Percentiles rank a stretch among this genome's conserved stretches.
phyloP scores from a whole-genome alignment of 75 land plant species.

The Pinus albicaulis region DNA sequence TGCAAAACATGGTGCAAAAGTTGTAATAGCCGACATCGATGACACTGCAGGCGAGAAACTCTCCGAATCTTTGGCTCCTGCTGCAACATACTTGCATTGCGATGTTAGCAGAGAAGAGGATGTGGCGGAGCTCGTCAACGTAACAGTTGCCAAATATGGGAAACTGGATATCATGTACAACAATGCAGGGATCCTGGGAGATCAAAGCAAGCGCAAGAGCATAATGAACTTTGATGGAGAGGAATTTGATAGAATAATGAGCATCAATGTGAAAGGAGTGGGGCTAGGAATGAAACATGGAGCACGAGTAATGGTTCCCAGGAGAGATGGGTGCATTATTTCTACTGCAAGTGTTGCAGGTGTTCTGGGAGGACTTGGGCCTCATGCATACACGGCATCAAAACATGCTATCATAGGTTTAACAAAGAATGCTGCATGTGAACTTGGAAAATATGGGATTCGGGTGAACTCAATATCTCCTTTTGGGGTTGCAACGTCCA shows the following conservation, averaged over 20 bases:
- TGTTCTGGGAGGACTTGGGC: constrained; percentile 47
- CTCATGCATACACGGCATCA: constrained; percentile 62
- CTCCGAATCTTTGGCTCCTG: constrained; percentile 15
- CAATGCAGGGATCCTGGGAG: constrained; percentile 26
- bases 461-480: constrained; percentile 83
- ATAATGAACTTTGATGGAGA: constrained; percentile 1
- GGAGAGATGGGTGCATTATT: constrained; percentile 50
- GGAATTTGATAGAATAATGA: constrained; percentile 17
- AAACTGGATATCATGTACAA: constrained; percentile 32
- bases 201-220: no score
- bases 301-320: constrained; percentile 59
- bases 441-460: constrained; percentile 63
- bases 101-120: constrained; percentile 33
- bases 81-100: constrained; percentile 18
- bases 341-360: constrained; percentile 63
- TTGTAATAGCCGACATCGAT: constrained; percentile 69
- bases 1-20: constrained; percentile 12
- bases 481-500: constrained; percentile 57
- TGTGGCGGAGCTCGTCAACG: constrained; percentile 17
- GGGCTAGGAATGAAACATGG: constrained; percentile 88
- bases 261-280: constrained; percentile 62
- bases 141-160: constrained; percentile 19
- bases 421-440: constrained; percentile 56
- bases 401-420: constrained; percentile 68
- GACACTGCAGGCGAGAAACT: constrained; percentile 24